These are phyloP conservation scores for Candida patagonica DNA, from an alignment of 805 yeast species.

Conservation along the genomic window DNA sequence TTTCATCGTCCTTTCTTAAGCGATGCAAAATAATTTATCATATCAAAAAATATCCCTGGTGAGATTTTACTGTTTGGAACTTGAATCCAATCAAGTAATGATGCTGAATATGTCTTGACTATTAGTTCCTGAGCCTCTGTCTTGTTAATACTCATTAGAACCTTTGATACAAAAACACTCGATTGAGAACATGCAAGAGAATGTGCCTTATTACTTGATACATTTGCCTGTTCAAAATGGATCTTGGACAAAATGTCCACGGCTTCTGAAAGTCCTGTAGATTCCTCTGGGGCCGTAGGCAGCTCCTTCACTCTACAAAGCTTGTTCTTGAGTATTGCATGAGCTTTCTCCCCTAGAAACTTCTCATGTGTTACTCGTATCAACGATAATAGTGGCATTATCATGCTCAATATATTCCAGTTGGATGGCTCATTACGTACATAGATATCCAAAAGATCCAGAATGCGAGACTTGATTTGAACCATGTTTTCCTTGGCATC, in stretches of 20 bases:
- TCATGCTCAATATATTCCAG: constrained; percentile 34
- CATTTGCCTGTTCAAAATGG: constrained; percentile 29
- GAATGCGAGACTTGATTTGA: constrained; percentile 64
- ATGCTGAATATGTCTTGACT: constrained; percentile 44
- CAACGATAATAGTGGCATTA: constrained; percentile 49
- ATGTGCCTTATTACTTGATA: constrained; percentile 40
- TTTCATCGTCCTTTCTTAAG: neutral
- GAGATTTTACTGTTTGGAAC: constrained; percentile 37
- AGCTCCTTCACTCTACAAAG: constrained; percentile 42
- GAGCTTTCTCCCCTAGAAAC: constrained; percentile 63
- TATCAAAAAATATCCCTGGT: constrained; percentile 59
- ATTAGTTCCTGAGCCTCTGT: constrained; percentile 33
- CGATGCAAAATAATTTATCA: constrained; percentile 63
- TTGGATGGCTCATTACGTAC: constrained; percentile 35
- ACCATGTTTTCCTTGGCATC: constrained; percentile 75
- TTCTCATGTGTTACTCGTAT: constrained; percentile 62
- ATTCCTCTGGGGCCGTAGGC: constrained; percentile 13
- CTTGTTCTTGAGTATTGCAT: constrained; percentile 54
- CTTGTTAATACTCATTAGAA: constrained; percentile 35
- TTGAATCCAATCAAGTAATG: constrained; percentile 55
- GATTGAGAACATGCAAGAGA: constrained; percentile 54
- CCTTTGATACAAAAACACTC: constrained; percentile 55
- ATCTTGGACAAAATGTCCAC: constrained; percentile 26
- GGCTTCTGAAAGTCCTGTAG: constrained; percentile 9
- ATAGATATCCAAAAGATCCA: constrained; percentile 68